Base-by-base conservation (phyloP, 805 yeast species). In the Ogataea wickerhamii region DNA sequence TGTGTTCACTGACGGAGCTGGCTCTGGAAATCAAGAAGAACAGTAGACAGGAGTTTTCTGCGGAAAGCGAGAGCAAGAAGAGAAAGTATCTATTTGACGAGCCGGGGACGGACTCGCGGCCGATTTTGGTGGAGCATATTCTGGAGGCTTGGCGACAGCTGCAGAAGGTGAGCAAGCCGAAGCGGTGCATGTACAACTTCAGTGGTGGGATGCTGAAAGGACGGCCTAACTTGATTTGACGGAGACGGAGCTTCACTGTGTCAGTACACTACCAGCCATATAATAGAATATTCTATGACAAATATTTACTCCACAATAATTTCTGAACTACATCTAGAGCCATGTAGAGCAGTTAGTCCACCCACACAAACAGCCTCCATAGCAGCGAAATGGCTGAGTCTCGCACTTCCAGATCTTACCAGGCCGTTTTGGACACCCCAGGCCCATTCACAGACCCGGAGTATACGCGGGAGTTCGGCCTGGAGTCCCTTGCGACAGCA, bases 1-100 rank as follows among this genome's bases (percentile, higher is more conserved):
- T 93, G 3, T 94, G 98, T 54, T 81, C 91, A 6, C 64, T 93
- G 36, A 93, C 98, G 0, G 98, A 91, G 62, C 85, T 82, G 51
- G 98, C 98, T 1, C 70, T 91, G 58, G 76, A 73, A 41, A 80
- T 93, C 23, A 88, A 89, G 35, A 39, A 36, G 16, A 32, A 24
- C 24, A 34, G 41, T 13, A 22, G 29, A 8, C 36, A 38, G 33
- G 41, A 39, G 32, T 36, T 36, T 25, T 34, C 35, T 16, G 38
- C 36, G 19, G 49, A 45, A 28, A 45, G 29, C 24, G 75, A 67
- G n/a, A 61, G 61, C 27, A 60, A 68, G 38, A 66, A 72, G 45
- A 70, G 74, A 43, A 73, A 81, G 41, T 74, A 76, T 51, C 60
- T 88, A 34, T 88, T 88, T 57, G 96, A 87, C 60, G 91, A 85